These are phyloP conservation scores for Annulohypoxylon nitens DNA, from an alignment of 495 filamentous ascomycete genomes.

Conservation along the genomic window DNA sequence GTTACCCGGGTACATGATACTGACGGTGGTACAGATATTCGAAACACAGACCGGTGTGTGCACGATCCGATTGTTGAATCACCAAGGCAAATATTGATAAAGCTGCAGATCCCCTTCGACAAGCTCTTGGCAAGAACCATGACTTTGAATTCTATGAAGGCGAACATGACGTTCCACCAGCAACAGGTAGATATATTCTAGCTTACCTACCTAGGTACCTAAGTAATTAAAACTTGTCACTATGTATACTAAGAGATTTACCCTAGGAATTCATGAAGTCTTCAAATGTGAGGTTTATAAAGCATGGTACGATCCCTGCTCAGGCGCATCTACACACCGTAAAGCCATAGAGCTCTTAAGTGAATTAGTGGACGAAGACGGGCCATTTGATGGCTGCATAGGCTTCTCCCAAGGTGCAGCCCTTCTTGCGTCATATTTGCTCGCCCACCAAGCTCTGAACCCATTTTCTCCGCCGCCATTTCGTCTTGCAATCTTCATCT, in stretches of 20 bases:
- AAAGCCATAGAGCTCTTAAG: slow-evolving; percentile 4
- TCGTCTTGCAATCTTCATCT: slow-evolving; percentile 5
- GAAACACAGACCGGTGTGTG: neutral
- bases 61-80: neutral
- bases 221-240: neutral
- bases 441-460: neutral
- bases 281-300: slow-evolving; percentile 2
- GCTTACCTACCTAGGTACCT: neutral
- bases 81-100: neutral
- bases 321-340: slow-evolving; percentile 4
- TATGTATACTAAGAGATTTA: neutral
- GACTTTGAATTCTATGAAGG: slow-evolving; percentile 13
- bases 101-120: slow-evolving; percentile 2
- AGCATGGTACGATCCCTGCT: slow-evolving; percentile 5
- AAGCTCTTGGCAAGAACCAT: slow-evolving; percentile 11
- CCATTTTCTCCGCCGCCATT: neutral
- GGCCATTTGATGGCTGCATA: slow-evolving; percentile 8
- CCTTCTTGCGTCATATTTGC: neutral
- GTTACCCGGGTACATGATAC: neutral
- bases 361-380: neutral
- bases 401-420: slow-evolving; percentile 8
- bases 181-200: neutral
- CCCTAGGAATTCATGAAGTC: slow-evolving; percentile 4
- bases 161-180: slow-evolving; percentile 5
- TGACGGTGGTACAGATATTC: slow-evolving; percentile 1